Conservation (phyloP, 2,329 filamentous ascomycete species). For the Phoma sp. region DNA sequence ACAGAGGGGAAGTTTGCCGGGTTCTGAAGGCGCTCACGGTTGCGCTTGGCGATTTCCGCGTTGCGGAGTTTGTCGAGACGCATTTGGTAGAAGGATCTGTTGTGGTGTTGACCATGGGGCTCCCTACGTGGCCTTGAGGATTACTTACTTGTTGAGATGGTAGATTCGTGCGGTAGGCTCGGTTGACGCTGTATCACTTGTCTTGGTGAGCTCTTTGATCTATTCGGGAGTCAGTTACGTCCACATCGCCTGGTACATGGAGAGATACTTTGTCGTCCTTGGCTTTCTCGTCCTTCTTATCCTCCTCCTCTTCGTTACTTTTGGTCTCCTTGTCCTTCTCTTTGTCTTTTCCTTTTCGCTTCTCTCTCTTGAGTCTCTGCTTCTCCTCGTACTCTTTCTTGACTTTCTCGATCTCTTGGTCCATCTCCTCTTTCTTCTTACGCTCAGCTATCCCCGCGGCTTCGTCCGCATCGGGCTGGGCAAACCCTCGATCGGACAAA, state of each 20-base stretch:
- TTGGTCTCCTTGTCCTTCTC: slow-evolving; percentile 61
- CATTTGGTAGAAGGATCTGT: slow-evolving; percentile 84
- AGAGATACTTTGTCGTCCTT: slow-evolving; percentile 63
- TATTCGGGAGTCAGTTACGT: slow-evolving; percentile 26
- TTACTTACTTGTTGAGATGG: slow-evolving; percentile 75
- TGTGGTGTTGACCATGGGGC: background rate
- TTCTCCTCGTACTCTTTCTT: slow-evolving; percentile 60
- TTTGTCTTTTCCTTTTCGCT: slow-evolving; percentile 55
- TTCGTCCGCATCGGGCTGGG: slow-evolving; percentile 74
- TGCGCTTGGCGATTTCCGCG: slow-evolving; percentile 79
- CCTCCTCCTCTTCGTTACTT: slow-evolving; percentile 69
- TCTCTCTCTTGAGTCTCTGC: slow-evolving; percentile 66
- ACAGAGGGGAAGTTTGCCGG: slow-evolving; percentile 85
- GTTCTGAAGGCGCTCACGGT: slow-evolving; percentile 79
- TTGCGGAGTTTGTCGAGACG: slow-evolving; percentile 80
- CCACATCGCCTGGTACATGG: background rate
- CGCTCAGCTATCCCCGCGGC: slow-evolving; percentile 63
- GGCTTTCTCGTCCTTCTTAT: slow-evolving; percentile 70
- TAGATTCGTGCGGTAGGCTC: slow-evolving; percentile 82
- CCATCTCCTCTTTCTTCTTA: slow-evolving; percentile 61
- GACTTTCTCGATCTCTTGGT: slow-evolving; percentile 57
- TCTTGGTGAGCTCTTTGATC: slow-evolving; percentile 59
- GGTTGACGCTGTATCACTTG: slow-evolving; percentile 51
- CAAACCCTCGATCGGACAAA: slow-evolving; percentile 83
- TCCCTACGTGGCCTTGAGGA: background rate